A percentile compares a stretch with the other conserved stretches of the same genome.
Conservation (phyloP, 78 protist species). For the Capsaspora owczarzaki region DNA sequence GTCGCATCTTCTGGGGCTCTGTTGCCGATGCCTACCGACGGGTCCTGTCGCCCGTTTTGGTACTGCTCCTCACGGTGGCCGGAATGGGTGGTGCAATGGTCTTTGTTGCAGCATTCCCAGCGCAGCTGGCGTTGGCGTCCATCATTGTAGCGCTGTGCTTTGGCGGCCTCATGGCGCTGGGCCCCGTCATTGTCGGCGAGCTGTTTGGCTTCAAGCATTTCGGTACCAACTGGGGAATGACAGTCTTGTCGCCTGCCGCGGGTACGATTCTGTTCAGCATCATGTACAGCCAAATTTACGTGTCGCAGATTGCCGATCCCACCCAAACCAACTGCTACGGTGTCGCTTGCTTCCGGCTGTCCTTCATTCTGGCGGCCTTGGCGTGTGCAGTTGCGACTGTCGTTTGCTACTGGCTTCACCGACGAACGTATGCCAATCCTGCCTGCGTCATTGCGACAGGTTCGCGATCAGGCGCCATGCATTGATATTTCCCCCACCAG, state of each 20-base stretch:
- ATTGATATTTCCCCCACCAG: too few species aligned
- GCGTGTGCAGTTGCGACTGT: too few species aligned
- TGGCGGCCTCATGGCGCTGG: neutral
- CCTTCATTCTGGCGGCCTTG: too few species aligned
- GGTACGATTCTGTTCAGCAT: too few species aligned
- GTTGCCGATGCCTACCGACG: neutral
- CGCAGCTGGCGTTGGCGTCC: neutral
- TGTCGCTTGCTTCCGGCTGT: too few species aligned
- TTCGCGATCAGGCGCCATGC: too few species aligned
- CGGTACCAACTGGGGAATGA: neutral
- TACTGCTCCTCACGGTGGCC: neutral
- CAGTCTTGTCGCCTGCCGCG: neutral
- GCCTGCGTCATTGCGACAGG: too few species aligned
- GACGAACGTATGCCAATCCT: too few species aligned
- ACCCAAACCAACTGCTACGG: too few species aligned
- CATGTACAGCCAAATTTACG: too few species aligned
- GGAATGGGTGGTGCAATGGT: neutral
- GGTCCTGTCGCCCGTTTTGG: neutral
- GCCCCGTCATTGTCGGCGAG: neutral
- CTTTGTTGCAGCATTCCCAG: neutral
- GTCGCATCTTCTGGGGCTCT: neutral
- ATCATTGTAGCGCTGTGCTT: neutral
- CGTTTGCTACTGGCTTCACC: too few species aligned
- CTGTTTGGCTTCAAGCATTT: neutral
- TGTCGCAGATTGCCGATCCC: too few species aligned